phyloP scores from a whole-genome alignment of 768 basidiomycete genomes.

The Lepiota subincarnata region DNA sequence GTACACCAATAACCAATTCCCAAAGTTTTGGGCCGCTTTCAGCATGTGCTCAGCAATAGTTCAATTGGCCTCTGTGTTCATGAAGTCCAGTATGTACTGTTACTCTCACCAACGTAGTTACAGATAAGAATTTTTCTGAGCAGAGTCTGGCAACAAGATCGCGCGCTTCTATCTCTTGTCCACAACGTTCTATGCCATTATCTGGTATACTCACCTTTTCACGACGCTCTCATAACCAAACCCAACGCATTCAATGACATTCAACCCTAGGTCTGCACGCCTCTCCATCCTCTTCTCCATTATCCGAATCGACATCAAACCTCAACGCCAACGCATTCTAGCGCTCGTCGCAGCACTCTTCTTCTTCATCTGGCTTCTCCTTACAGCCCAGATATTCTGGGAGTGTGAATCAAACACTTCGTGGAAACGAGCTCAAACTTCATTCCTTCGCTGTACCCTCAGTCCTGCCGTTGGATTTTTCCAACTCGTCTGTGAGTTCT shows the following conservation, averaged over 20 bases:
- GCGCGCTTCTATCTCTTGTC: conserved; percentile 33
- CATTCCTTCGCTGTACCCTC: neutral
- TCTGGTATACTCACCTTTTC: conserved; percentile 26
- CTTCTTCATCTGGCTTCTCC: conserved; percentile 26
- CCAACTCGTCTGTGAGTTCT: conserved; percentile 13
- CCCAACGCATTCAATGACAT: too few species aligned
- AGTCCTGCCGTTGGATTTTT: neutral
- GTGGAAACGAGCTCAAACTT: neutral
- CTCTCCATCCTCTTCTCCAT: conserved; percentile 35
- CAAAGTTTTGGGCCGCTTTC: conserved; percentile 14
- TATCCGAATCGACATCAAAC: conserved; percentile 41
- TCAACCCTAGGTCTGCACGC: conserved; percentile 1
- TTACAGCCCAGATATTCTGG: conserved; percentile 43
- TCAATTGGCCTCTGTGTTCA: neutral
- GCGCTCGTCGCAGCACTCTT: conserved; percentile 26
- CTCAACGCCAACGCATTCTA: neutral
- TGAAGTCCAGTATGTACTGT: neutral
- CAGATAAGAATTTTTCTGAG: neutral
- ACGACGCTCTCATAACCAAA: neutral
- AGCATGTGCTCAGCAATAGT: conserved; percentile 24
- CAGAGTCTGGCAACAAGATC: conserved; percentile 12
- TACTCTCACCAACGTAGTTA: neutral
- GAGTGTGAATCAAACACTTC: conserved; percentile 31
- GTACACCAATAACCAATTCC: neutral
- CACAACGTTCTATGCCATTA: conserved; percentile 31